Evolutionary conservation across 306 rosid species (phyloP).

Genomic region (Quercus suber): DNA sequence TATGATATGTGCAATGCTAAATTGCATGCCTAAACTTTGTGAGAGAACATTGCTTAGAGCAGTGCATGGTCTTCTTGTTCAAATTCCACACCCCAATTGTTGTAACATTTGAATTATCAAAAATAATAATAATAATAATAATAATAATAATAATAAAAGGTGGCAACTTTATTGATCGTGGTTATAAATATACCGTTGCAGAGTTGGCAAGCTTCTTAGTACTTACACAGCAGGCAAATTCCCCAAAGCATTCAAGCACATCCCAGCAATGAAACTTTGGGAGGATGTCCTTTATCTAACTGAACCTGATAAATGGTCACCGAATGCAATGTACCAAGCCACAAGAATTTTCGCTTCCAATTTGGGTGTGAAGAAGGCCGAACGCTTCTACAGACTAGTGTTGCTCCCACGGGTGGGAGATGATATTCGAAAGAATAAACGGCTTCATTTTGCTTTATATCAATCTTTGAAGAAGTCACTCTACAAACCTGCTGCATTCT

Average conservation of each 20-base stretch:
- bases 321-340: slow-evolving; percentile 84
- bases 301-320: slow-evolving; percentile 94
- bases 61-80: too few relatives aligned
- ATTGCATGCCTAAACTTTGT: neutral
- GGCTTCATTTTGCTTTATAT: slow-evolving; percentile 85
- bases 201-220: slow-evolving; percentile 66
- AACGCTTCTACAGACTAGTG: slow-evolving; percentile 77
- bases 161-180: too few relatives aligned
- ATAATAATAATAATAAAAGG: too few relatives aligned
- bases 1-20: neutral
- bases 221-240: slow-evolving; percentile 68
- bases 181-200: slow-evolving; percentile 17
- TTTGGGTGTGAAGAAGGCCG: slow-evolving; percentile 67
- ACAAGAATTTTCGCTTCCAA: slow-evolving; percentile 84
- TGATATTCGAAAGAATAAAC: slow-evolving; percentile 71
- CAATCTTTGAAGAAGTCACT: slow-evolving; percentile 79
- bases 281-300: slow-evolving; percentile 79
- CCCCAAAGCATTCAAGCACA: slow-evolving; percentile 77
- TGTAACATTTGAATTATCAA: too few relatives aligned
- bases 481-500: slow-evolving; percentile 89
- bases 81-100: too few relatives aligned
- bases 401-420: slow-evolving; percentile 88
- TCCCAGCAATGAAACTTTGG: slow-evolving; percentile 71
- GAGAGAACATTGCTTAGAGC: neutral
- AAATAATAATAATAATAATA: too few relatives aligned